phyloP scores from a whole-genome alignment of 2,329 filamentous ascomycete genomes.

The Cryphonectria carpinicola region DNA sequence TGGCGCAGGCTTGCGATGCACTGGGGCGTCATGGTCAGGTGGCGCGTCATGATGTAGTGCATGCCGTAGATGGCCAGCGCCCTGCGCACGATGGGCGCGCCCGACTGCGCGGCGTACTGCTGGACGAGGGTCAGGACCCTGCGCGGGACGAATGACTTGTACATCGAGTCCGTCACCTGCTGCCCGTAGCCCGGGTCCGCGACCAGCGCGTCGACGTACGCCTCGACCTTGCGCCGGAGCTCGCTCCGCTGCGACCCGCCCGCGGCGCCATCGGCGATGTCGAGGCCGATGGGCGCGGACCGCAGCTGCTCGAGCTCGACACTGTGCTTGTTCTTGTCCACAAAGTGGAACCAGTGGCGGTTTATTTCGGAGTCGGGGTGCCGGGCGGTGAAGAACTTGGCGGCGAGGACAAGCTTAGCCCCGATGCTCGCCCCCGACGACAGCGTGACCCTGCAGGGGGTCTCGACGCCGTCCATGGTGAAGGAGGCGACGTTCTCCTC shows the following conservation, averaged over 20 bases:
- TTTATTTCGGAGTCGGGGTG: constrained; percentile 47
- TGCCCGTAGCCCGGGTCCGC: constrained; percentile 53
- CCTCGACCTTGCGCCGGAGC: constrained; percentile 49
- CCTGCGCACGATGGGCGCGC: constrained; percentile 55
- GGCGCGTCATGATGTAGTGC: constrained; percentile 60
- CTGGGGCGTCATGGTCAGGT: constrained; percentile 54
- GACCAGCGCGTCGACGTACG: constrained; percentile 54
- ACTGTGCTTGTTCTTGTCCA: constrained; percentile 37
- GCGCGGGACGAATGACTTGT: constrained; percentile 49
- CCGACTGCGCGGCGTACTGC: constrained; percentile 49
- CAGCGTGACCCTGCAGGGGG: constrained; percentile 50
- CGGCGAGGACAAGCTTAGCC: constrained; percentile 50
- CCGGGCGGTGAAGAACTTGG: constrained; percentile 57
- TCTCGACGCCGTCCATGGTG: constrained; percentile 44
- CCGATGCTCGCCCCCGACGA: constrained; percentile 51
- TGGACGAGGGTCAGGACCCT: constrained; percentile 54
- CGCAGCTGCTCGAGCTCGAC: constrained; percentile 47
- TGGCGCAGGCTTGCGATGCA: constrained; percentile 47
- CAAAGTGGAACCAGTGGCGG: constrained; percentile 55
- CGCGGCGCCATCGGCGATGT: constrained; percentile 38
- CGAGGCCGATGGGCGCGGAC: constrained; percentile 56
- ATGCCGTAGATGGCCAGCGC: constrained; percentile 60
- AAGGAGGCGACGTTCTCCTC: constrained; percentile 54
- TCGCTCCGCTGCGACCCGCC: constrained; percentile 48
- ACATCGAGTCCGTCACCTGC: constrained; percentile 53